Conservation (phyloP, 2,329 filamentous ascomycete genomes). For the Microdochium nivale region DNA sequence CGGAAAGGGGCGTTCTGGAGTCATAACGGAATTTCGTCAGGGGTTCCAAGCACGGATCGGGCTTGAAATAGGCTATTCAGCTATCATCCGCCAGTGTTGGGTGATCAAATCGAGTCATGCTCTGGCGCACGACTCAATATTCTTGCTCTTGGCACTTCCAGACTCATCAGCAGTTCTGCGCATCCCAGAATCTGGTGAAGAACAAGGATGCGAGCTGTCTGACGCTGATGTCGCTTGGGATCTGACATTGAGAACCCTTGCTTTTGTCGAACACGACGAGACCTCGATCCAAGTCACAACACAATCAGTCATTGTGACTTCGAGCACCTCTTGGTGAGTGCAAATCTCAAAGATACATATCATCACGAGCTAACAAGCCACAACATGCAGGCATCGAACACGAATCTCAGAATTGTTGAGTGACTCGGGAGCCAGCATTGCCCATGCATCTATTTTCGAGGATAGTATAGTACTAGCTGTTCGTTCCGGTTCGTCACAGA, state of each 20-base stretch:
- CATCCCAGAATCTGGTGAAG: conserved; percentile 37
- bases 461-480: conserved; percentile 33
- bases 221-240: conserved; percentile 39
- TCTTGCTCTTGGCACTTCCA: conserved; percentile 39
- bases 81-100: conserved; percentile 44
- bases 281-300: conserved; percentile 47
- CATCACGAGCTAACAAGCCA: conserved; percentile 14
- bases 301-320: conserved; percentile 30
- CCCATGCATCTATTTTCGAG: conserved; percentile 31
- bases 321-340: conserved; percentile 26
- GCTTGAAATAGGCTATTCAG: conserved; percentile 41
- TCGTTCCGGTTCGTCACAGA: conserved; percentile 25
- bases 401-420: conserved; percentile 12
- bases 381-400: conserved; percentile 20
- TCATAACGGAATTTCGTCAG: conserved; percentile 59
- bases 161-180: conserved; percentile 38
- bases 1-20: conserved; percentile 52
- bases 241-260: conserved; percentile 41
- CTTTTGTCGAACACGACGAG: conserved; percentile 23
- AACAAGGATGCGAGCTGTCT: conserved; percentile 30
- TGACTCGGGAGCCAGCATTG: conserved; percentile 18
- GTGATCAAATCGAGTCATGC: conserved; percentile 25
- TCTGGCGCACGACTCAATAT: conserved; percentile 13
- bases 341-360: conserved; percentile 4
- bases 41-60: conserved; percentile 63